phyloP scores from a whole-genome alignment of 2,329 filamentous ascomycete genomes.

The Aspergillus ustus region DNA sequence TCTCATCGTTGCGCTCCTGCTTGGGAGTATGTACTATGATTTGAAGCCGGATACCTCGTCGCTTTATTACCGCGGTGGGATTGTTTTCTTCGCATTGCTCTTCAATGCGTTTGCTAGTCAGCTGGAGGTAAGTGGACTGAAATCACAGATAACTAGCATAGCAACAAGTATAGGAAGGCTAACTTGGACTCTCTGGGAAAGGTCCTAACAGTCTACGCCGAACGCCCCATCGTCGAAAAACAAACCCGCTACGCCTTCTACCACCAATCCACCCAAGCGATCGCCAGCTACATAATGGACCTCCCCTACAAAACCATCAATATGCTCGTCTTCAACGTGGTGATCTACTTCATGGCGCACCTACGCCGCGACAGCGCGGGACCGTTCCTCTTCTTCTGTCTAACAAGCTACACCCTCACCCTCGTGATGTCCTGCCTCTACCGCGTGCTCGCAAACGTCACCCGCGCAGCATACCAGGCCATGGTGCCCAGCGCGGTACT shows the following conservation, averaged over 20 bases:
- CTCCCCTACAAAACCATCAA: neutral
- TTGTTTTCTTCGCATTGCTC: neutral
- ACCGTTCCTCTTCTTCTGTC: constrained; percentile 82
- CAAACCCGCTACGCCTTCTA: constrained; percentile 25
- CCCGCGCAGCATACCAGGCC: neutral
- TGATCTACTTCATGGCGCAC: constrained; percentile 84
- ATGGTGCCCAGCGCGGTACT: neutral
- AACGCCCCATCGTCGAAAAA: constrained; percentile 25
- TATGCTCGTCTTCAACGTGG: constrained; percentile 65
- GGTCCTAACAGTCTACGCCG: constrained; percentile 23
- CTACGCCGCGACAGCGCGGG: constrained; percentile 71
- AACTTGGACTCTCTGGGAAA: neutral
- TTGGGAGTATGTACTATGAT: neutral
- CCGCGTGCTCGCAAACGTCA: neutral
- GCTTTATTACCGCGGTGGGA: neutral
- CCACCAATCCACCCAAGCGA: constrained; percentile 19
- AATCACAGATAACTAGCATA: no score
- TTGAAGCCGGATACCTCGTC: neutral
- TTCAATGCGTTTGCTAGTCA: neutral
- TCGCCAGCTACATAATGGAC: constrained; percentile 31
- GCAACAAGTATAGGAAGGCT: no score
- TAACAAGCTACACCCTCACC: constrained; percentile 65
- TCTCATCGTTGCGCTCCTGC: neutral
- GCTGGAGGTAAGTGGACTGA: neutral
- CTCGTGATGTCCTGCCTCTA: neutral